Conservation (phyloP, 2,329 filamentous ascomycete genomes). For the Colletotrichum ledebouriae region DNA sequence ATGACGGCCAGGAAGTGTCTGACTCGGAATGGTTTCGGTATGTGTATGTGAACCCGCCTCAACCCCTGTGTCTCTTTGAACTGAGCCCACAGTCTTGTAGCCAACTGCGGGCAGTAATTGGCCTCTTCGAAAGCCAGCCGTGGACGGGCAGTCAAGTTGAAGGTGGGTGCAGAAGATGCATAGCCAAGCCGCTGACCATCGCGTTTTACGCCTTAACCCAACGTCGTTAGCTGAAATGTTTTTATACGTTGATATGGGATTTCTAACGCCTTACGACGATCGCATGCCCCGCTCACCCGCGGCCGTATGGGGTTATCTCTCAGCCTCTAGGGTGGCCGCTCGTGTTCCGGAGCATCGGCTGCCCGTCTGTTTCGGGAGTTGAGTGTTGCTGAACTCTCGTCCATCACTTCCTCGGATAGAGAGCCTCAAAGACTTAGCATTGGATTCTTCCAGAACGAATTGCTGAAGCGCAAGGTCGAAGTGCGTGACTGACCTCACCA, state of each 20-base stretch:
- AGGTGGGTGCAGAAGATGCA: constrained; percentile 45
- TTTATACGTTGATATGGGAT: not conserved
- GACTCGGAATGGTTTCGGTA: too few species aligned
- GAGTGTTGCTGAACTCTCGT: not conserved
- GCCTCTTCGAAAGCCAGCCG: constrained; percentile 45
- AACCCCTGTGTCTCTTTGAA: not conserved
- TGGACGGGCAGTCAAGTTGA: constrained; percentile 45
- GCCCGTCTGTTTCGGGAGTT: not conserved
- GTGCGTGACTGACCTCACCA: not conserved
- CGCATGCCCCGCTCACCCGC: constrained; percentile 43
- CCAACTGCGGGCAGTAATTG: constrained; percentile 45
- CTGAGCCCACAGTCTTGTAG: constrained; percentile 32
- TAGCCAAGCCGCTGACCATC: constrained; percentile 46
- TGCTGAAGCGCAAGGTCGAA: not conserved
- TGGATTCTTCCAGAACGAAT: not conserved
- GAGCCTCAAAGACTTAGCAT: not conserved
- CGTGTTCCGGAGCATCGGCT: constrained; percentile 3
- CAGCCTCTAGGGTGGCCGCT: not conserved
- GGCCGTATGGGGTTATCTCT: constrained; percentile 12
- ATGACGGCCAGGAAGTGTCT: too few species aligned
- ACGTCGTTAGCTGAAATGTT: not conserved
- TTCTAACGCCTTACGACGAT: constrained; percentile 46
- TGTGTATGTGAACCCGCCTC: not conserved
- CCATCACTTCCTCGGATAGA: constrained; percentile 21
- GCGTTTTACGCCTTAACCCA: constrained; percentile 44